Evolutionary conservation across 73 alveolate genomes (phyloP).

Genomic region (Paramecium octaurelia): DNA sequence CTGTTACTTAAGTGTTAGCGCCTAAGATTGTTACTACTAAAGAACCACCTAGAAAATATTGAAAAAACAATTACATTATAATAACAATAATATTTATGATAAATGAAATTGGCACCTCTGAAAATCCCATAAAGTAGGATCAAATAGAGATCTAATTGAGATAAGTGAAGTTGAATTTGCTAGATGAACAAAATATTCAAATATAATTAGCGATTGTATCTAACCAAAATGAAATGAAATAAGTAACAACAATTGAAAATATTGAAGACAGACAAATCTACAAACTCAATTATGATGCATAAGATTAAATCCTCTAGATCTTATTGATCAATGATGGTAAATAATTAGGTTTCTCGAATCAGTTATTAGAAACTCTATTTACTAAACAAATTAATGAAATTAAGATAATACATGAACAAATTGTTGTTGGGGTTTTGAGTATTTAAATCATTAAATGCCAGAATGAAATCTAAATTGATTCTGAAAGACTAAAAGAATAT

Average conservation of each 20-base stretch:
- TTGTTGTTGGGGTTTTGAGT: background rate
- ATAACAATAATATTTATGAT: background rate
- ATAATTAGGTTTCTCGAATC: background rate
- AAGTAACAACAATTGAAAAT: background rate
- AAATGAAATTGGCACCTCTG: background rate
- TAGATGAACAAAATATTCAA: background rate
- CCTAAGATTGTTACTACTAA: slow-evolving; percentile 39
- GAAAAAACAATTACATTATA: background rate
- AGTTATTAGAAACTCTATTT: background rate
- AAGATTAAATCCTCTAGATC: background rate
- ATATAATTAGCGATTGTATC: background rate
- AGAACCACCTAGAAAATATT: slow-evolving; percentile 27
- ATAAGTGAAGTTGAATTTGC: background rate
- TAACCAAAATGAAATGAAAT: background rate
- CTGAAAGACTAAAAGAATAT: background rate
- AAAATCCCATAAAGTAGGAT: background rate
- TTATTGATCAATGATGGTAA: background rate
- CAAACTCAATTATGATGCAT: background rate
- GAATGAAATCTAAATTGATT: background rate
- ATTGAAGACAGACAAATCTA: background rate
- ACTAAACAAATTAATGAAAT: background rate
- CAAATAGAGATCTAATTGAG: background rate
- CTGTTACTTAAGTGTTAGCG: background rate
- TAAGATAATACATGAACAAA: background rate
- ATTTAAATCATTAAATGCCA: background rate